phyloP scores from a whole-genome alignment of 805 yeast genomes.

The Wickerhamiella allomyrinae region DNA sequence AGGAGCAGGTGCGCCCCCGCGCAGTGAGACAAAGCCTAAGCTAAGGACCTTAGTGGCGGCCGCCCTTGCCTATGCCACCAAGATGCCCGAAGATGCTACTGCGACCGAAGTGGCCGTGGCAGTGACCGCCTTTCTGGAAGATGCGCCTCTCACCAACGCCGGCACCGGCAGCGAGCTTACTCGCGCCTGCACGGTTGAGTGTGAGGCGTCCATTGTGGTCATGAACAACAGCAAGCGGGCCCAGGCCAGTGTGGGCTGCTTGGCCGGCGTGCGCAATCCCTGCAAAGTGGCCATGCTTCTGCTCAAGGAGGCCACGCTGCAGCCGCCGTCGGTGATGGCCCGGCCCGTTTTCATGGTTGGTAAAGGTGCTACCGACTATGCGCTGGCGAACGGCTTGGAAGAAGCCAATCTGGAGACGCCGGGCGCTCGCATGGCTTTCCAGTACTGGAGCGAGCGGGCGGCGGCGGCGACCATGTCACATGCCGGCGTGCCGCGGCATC shows the following conservation, averaged over 20 bases:
- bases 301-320: constrained; percentile 6
- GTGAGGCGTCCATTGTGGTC: constrained; percentile 28
- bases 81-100: not conserved
- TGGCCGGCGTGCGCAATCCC: constrained; percentile 22
- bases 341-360: constrained; percentile 24
- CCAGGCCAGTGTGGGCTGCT: constrained; percentile 24
- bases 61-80: not conserved
- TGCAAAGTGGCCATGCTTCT: constrained; percentile 17
- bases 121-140: constrained; percentile 21
- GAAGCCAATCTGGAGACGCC: constrained; percentile 11
- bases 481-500: not conserved
- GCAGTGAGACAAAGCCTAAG: not conserved
- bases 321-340: constrained; percentile 9
- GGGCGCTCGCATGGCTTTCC: constrained; percentile 9
- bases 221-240: constrained; percentile 5
- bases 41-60: not conserved
- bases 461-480: not conserved
- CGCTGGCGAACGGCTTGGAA: constrained; percentile 11
- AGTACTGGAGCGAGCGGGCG: constrained; percentile 11
- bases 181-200: constrained; percentile 23
- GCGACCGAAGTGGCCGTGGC: constrained; percentile 1
- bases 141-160: constrained; percentile 26
- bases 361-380: constrained; percentile 23
- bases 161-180: constrained; percentile 29
- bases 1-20: constrained; percentile 1